phyloP scores from a whole-genome alignment of 306 rosid species.

The Castanea crenata region DNA sequence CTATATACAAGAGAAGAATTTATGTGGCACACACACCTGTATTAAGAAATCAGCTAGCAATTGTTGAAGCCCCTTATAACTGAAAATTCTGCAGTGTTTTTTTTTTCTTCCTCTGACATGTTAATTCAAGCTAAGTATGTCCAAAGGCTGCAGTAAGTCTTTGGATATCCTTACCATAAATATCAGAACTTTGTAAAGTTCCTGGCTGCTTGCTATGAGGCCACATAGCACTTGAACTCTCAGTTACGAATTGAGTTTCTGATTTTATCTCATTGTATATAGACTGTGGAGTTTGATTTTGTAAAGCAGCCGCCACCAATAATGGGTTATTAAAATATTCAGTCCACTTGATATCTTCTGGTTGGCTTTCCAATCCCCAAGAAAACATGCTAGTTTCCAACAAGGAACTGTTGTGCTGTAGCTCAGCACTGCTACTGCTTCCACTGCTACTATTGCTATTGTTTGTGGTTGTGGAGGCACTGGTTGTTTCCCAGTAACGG shows the following conservation, averaged over 20 bases:
- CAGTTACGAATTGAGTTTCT: slow-evolving; percentile 29
- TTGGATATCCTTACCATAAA: slow-evolving; percentile 41
- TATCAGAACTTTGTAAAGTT: slow-evolving; percentile 22
- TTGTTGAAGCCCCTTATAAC: not conserved
- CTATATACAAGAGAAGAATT: slow-evolving; percentile 39
- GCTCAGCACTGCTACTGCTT: slow-evolving; percentile 27
- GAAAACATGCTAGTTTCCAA: slow-evolving; percentile 25
- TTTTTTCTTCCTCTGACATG: slow-evolving; percentile 4
- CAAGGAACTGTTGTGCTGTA: slow-evolving; percentile 26
- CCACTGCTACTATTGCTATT: slow-evolving; percentile 35
- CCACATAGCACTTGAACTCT: slow-evolving; percentile 33
- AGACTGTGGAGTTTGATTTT: slow-evolving; percentile 28
- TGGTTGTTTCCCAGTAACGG: slow-evolving; percentile 39
- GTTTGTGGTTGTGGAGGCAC: slow-evolving; percentile 21
- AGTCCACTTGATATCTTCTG: slow-evolving; percentile 50
- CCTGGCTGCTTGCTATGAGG: slow-evolving; percentile 38
- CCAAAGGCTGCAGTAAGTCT: slow-evolving; percentile 46
- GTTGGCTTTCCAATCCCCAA: slow-evolving; percentile 42
- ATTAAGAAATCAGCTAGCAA: slow-evolving; percentile 16
- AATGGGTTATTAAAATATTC: slow-evolving; percentile 49
- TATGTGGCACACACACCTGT: slow-evolving; percentile 41
- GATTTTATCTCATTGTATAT: slow-evolving; percentile 40
- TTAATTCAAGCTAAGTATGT: slow-evolving; percentile 38
- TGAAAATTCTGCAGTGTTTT: slow-evolving; percentile 4
- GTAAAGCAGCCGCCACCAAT: slow-evolving; percentile 38